A percentile compares a stretch with the other conserved stretches of the same genome.
phyloP scores from a whole-genome alignment of 2,329 filamentous ascomycete species.

The Elsinoe perseae region DNA sequence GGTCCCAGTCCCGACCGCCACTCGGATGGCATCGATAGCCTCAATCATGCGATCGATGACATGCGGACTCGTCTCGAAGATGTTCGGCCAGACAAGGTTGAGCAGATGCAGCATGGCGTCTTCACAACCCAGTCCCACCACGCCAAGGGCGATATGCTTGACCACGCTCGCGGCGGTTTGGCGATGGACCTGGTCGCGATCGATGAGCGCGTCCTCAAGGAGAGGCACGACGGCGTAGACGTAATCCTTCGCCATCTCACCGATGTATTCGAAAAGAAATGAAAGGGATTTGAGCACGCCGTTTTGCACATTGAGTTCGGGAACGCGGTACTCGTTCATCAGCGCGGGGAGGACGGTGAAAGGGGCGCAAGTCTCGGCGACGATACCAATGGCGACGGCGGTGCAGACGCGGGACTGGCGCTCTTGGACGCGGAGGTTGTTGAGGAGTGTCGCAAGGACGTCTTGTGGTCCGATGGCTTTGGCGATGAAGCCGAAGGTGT shows the following conservation, averaged over 20 bases:
- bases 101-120: constrained; percentile 97
- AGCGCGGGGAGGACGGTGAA: constrained; percentile 97
- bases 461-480: constrained; percentile 98
- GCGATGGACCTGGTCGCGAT: constrained; percentile 94
- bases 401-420: constrained; percentile 98
- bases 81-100: constrained; percentile 90
- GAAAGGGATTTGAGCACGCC: constrained; percentile 94
- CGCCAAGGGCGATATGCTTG: constrained; percentile 93
- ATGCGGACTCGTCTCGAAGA: constrained; percentile 96
- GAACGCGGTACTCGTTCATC: constrained; percentile 99
- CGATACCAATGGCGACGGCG: constrained; percentile 95
- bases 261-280: constrained; percentile 98
- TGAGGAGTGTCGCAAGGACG: constrained; percentile 87
- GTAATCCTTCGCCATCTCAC: constrained; percentile 98
- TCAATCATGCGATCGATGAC: constrained; percentile 98
- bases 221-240: constrained; percentile 96
- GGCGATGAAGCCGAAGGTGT: constrained; percentile 98
- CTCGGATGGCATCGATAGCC: constrained; percentile 89
- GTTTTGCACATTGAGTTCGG: constrained; percentile 97
- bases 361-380: constrained; percentile 94
- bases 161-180: constrained; percentile 95
- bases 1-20: constrained; percentile 83
- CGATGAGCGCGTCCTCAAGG: constrained; percentile 92
- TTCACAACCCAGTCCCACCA: constrained; percentile 95
- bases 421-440: constrained; percentile 94